Evolutionary conservation across 2,329 filamentous ascomycete species (phyloP).

Genomic region (Penicillium psychrosexuale): DNA sequence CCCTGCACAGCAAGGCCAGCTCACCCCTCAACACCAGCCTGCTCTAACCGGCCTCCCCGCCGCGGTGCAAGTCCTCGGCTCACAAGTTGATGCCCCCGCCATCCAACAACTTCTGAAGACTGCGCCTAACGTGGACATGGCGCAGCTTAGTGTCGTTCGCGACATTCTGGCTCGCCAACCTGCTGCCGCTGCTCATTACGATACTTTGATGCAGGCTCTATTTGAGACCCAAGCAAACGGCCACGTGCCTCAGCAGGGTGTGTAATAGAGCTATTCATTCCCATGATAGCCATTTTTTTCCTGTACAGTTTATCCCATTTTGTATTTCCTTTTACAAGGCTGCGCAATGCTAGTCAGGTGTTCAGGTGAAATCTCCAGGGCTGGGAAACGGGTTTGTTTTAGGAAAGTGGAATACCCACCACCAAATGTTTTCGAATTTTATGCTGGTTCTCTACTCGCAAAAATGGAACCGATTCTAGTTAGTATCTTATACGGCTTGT

Average conservation of each 20-base stretch:
- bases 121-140: constrained; percentile 64
- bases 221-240: constrained; percentile 36
- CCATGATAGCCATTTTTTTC: constrained; percentile 10
- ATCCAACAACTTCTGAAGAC: constrained; percentile 68
- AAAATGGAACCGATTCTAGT: constrained; percentile 5
- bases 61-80: constrained; percentile 63
- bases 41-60: constrained; percentile 50
- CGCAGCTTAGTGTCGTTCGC: constrained; percentile 71
- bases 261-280: constrained; percentile 8
- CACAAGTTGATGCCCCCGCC: constrained; percentile 60
- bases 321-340: constrained; percentile 11
- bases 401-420: constrained; percentile 19
- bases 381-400: constrained; percentile 11
- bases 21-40: constrained; percentile 26
- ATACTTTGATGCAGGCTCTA: constrained; percentile 43
- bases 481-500: not conserved
- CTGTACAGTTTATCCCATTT: constrained; percentile 18
- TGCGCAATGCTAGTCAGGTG: constrained; percentile 11
- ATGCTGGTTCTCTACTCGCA: not conserved
- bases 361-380: constrained; percentile 8
- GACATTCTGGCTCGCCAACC: constrained; percentile 65
- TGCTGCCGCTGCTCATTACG: constrained; percentile 59
- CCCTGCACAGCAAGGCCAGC: constrained; percentile 12
- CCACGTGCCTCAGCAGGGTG: constrained; percentile 22
- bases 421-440: constrained; percentile 6